A percentile compares a stretch with the other conserved stretches of the same genome.
phyloP scores from a whole-genome alignment of 208 protist genomes.

The Trypanosoma conorhini region DNA sequence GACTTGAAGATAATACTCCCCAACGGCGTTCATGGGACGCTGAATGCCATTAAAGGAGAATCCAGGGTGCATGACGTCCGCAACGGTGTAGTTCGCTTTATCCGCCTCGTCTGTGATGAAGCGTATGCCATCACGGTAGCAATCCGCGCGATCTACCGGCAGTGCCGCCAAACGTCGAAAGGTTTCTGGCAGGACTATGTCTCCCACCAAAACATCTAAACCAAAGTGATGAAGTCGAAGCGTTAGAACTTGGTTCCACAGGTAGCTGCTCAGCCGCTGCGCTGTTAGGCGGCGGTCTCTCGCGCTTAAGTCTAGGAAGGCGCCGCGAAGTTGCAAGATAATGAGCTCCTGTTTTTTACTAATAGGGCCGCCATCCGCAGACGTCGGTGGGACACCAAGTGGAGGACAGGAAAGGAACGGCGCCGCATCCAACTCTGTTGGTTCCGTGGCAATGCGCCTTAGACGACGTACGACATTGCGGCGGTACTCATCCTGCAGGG shows the following conservation, averaged over 20 bases:
- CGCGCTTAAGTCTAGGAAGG: slow-evolving; percentile 71
- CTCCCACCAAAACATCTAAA: slow-evolving; percentile 56
- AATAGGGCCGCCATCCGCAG: slow-evolving; percentile 33
- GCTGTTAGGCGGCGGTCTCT: slow-evolving; percentile 68
- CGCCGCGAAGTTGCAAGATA: slow-evolving; percentile 62
- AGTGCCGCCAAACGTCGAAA: slow-evolving; percentile 36
- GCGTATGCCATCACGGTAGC: slow-evolving; percentile 38
- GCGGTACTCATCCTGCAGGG: slow-evolving; percentile 80
- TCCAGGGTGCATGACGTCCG: slow-evolving; percentile 81
- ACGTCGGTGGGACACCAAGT: slow-evolving; percentile 41
- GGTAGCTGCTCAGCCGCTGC: slow-evolving; percentile 77
- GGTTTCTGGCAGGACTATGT: slow-evolving; percentile 50
- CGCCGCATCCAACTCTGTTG: slow-evolving; percentile 66
- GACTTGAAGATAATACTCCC: slow-evolving; percentile 69
- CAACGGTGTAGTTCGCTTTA: slow-evolving; percentile 44
- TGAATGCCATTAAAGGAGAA: slow-evolving; percentile 79
- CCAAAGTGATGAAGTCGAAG: slow-evolving; percentile 74
- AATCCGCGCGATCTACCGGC: slow-evolving; percentile 44
- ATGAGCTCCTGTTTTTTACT: slow-evolving; percentile 60
- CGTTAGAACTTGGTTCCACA: slow-evolving; percentile 87
- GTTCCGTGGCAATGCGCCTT: slow-evolving; percentile 60
- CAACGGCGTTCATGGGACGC: slow-evolving; percentile 65
- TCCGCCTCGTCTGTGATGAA: slow-evolving; percentile 43
- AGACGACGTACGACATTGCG: slow-evolving; percentile 77
- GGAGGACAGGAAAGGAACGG: slow-evolving; percentile 68